phyloP scores from a whole-genome alignment of 176 grass and related monocot species.

The Carex scoparia region DNA sequence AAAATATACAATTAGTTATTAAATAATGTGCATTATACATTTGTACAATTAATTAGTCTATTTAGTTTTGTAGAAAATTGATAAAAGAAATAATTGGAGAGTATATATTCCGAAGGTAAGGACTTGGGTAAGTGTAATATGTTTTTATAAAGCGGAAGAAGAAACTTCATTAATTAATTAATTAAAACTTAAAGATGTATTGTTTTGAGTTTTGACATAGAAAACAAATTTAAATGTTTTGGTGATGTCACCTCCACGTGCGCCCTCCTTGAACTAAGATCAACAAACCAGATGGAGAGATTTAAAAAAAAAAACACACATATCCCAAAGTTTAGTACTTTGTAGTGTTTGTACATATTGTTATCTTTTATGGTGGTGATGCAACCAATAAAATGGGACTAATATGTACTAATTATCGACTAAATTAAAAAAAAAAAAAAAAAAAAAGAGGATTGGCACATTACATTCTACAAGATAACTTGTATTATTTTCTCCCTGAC shows the following conservation, averaged over 20 bases:
- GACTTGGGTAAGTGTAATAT: no score
- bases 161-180: no score
- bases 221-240: background rate
- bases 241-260: conserved; percentile 6
- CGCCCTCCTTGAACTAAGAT: background rate
- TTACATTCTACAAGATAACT: background rate
- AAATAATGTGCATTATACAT: no score
- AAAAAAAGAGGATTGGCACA: background rate
- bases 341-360: background rate
- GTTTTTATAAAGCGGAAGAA: no score
- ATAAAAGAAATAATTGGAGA: no score
- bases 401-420: background rate
- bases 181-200: background rate
- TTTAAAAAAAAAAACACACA: background rate
- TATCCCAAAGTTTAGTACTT: conserved; percentile 12
- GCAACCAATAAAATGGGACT: background rate
- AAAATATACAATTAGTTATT: no score
- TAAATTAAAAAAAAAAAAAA: background rate
- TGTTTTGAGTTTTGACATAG: background rate
- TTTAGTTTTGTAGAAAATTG: no score
- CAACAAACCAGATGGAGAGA: background rate
- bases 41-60: no score
- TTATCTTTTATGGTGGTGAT: background rate
- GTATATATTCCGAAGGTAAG: no score
- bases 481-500: background rate